Conservation (phyloP, 257 asterid genomes). For the Capsicum rhomboideum region DNA sequence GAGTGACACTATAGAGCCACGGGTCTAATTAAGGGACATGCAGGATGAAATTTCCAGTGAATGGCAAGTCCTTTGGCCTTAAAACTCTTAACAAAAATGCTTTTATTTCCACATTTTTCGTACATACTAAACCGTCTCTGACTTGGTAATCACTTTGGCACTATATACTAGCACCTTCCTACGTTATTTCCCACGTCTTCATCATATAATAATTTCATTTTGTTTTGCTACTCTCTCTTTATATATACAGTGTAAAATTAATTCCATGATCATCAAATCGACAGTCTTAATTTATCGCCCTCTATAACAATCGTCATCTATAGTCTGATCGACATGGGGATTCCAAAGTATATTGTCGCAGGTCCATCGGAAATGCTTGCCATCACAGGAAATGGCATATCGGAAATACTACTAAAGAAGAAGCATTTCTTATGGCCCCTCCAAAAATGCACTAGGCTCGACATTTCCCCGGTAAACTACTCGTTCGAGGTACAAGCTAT, state of each 20-base stretch:
- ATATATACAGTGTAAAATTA: background rate
- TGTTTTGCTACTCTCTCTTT: background rate
- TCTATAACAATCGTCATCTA: background rate
- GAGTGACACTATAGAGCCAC: background rate
- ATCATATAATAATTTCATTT: background rate
- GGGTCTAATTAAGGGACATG: background rate
- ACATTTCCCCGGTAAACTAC: conserved; percentile 57
- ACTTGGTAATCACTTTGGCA: background rate
- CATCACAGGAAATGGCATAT: background rate
- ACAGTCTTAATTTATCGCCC: background rate
- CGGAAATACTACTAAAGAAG: background rate
- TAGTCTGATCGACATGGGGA: background rate
- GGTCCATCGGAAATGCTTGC: background rate
- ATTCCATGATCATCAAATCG: background rate
- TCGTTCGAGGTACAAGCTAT: conserved; percentile 67
- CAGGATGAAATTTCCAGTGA: background rate
- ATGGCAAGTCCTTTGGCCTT: background rate
- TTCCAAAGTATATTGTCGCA: background rate
- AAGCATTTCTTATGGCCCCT: conserved; percentile 1
- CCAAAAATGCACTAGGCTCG: conserved; percentile 18
- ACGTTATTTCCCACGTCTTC: background rate
- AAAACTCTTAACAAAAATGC: background rate
- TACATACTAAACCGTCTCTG: background rate
- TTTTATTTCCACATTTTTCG: background rate
- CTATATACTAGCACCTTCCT: background rate